Evolutionary conservation across 108 stramenopile genomes (phyloP), one percentile per base, ranked within the genome.

Genomic region (Heterococcus sp.): DNA sequence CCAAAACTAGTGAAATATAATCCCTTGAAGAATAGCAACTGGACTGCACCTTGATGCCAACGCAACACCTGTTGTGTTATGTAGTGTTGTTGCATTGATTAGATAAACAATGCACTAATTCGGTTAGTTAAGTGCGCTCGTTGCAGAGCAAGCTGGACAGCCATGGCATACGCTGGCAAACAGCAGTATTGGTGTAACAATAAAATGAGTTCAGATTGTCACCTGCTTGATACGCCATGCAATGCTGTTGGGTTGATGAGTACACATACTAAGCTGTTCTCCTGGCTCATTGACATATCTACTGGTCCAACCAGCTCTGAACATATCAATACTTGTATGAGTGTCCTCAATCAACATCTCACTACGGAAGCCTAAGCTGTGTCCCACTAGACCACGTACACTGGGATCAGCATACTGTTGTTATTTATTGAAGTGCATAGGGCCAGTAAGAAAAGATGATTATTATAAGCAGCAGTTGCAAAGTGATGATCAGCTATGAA

Each of bases 331-430:
- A 58, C 46, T 58, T 26, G 79, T 81, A 72, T 81, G 79, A 8
- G 79, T 81, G 72, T 81, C 79, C 65, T 81, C 79, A 71, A 81
- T 81, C 64, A 81, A 72, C 79, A 81, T 81, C 72, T 81, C 79
- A 8, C 71, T 36, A 29, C 79, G 79, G 79, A 81, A 81, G 5
- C 79, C 79, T 30, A 81, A 72, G 39, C 70, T 2, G 5, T 81
- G 32, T 29, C 79, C 79, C 2, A 81, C 69, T 65, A 81, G 34
- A 0, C 3, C 14, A 0, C 72, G 72, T 4, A 73, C 40, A 35
- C 34, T 38, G 4, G 79, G 38, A 36, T 81, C 71, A 32, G 46
- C 79, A 33, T 58, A 58, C 21, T 58, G 46, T 21, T 58, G 46
- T 21, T n/a, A n/a, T n/a, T n/a, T n/a, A n/a, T n/a, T n/a, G n/a